Evolutionary conservation across 108 stramenopile genomes (phyloP).

Genomic region (Bacterosira constricta): DNA sequence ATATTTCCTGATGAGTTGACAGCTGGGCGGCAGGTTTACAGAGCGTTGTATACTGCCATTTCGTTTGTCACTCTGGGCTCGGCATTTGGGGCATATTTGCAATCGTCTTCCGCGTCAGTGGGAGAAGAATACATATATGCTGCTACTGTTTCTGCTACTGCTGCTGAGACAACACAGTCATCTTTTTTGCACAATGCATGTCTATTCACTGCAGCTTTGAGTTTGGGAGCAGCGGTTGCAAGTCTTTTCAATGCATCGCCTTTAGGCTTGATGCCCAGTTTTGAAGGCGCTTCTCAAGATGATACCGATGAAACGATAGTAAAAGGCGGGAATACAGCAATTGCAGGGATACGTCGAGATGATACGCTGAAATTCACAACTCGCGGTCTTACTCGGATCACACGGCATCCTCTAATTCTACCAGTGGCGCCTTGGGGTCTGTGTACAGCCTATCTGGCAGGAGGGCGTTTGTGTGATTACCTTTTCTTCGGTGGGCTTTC

Average conservation of each 20-base stretch:
- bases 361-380: conserved; percentile 53
- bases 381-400: conserved; percentile 56
- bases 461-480: conserved; percentile 42
- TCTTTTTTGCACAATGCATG: conserved; percentile 15
- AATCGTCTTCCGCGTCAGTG: conserved; percentile 9
- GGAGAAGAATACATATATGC: no score
- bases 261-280: conserved; percentile 50
- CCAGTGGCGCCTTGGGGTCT: conserved; percentile 66
- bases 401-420: conserved; percentile 63
- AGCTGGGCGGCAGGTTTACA: conserved; percentile 62
- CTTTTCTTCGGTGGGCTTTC: conserved; percentile 56
- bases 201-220: conserved; percentile 31
- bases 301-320: neutral
- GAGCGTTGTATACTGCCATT: conserved; percentile 52
- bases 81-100: conserved; percentile 50
- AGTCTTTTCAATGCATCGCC: conserved; percentile 65
- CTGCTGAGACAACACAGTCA: neutral
- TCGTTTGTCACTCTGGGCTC: conserved; percentile 58
- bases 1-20: conserved; percentile 57
- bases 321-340: conserved; percentile 2
- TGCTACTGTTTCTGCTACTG: no score
- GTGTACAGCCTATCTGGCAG: conserved; percentile 43
- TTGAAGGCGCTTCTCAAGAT: neutral
- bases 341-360: conserved; percentile 28
- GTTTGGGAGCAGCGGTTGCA: conserved; percentile 49